Evolutionary conservation across 805 yeast genomes (phyloP).

Genomic region (Candida ficus): DNA sequence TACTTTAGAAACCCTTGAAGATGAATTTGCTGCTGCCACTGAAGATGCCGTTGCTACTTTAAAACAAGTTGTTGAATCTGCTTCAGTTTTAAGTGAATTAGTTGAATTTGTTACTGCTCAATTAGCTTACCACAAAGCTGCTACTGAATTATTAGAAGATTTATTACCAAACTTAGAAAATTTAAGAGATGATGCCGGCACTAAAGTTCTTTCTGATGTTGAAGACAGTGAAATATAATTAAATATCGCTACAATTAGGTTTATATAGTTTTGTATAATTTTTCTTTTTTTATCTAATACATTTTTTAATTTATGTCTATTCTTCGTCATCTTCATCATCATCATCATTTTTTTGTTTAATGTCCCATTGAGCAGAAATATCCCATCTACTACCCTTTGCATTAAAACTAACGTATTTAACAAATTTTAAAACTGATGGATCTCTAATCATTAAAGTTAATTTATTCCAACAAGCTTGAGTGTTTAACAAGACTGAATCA

Average conservation of each 20-base stretch:
- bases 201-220: constrained; percentile 18
- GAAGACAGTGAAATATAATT: constrained; percentile 22
- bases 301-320: not conserved
- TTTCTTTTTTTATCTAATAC: too few species aligned
- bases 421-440: constrained; percentile 79
- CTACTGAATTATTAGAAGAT: constrained; percentile 58
- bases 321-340: constrained; percentile 26
- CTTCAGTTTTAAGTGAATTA: constrained; percentile 63
- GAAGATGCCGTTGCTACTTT: constrained; percentile 81
- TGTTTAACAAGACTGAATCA: constrained; percentile 71
- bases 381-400: constrained; percentile 96
- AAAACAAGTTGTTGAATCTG: constrained; percentile 72
- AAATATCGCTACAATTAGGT: not conserved
- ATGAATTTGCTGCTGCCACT: constrained; percentile 82
- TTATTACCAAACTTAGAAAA: constrained; percentile 60
- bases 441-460: constrained; percentile 77
- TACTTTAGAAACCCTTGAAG: constrained; percentile 79
- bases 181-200: constrained; percentile 49
- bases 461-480: constrained; percentile 81
- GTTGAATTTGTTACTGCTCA: constrained; percentile 73
- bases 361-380: constrained; percentile 73
- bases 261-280: not conserved
- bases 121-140: constrained; percentile 73
- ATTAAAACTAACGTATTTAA: constrained; percentile 82
- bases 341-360: constrained; percentile 42